Percentiles rank a stretch among this genome's conserved stretches.
phyloP scores from a whole-genome alignment of 495 filamentous ascomycete genomes.

The Neurospora sp. region DNA sequence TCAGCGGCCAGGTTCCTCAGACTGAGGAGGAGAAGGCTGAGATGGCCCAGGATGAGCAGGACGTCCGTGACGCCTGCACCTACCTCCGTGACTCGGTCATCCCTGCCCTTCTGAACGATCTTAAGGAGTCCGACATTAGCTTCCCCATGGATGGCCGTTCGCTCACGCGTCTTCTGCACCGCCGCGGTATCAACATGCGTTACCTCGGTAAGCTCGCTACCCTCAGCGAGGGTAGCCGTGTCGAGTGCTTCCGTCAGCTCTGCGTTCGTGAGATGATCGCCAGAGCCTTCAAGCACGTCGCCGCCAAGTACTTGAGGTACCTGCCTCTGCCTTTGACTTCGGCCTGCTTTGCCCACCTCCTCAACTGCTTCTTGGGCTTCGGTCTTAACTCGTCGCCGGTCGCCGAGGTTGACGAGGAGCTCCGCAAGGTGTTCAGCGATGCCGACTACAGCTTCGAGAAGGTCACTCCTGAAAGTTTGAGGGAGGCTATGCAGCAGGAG shows the following conservation, averaged over 20 bases:
- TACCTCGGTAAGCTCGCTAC: constrained; percentile 80
- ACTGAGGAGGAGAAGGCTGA: constrained; percentile 82
- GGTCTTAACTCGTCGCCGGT: constrained; percentile 65
- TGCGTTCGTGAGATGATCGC: constrained; percentile 86
- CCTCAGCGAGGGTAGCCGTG: constrained; percentile 56
- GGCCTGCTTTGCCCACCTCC: constrained; percentile 70
- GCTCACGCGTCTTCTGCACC: constrained; percentile 80
- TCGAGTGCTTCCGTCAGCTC: constrained; percentile 65
- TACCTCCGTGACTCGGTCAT: constrained; percentile 66
- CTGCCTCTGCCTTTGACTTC: constrained; percentile 69
- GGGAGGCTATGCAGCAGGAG: constrained; percentile 60
- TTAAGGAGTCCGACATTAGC: constrained; percentile 84
- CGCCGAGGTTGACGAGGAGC: constrained; percentile 62
- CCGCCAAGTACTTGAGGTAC: constrained; percentile 65
- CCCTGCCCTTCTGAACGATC: constrained; percentile 62
- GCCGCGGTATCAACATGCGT: constrained; percentile 92
- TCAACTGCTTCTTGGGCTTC: constrained; percentile 86
- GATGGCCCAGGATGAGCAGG: constrained; percentile 75
- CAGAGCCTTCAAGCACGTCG: constrained; percentile 87
- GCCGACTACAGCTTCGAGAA: constrained; percentile 74
- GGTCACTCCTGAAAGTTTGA: constrained; percentile 60
- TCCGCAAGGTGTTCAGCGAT: constrained; percentile 68
- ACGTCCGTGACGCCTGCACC: constrained; percentile 74
- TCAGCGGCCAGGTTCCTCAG: constrained; percentile 83
- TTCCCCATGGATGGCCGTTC: constrained; percentile 98